Percentiles rank a stretch among this genome's conserved stretches.
Evolutionary conservation across 1,284 basidiomycete genomes (phyloP).

Genomic region (Sphaerobolus stellatus): DNA sequence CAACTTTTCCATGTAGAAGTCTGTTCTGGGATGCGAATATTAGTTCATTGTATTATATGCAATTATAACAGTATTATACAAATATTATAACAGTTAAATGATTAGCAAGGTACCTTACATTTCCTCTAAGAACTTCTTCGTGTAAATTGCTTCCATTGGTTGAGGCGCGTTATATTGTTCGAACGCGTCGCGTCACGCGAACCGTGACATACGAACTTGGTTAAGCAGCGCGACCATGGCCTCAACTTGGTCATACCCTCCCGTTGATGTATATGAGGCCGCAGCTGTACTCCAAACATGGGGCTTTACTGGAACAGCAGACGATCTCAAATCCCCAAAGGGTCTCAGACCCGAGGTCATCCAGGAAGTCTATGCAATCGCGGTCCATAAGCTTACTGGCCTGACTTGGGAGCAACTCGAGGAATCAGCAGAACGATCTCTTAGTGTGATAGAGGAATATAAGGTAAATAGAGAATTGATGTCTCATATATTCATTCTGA

Average conservation of each 20-base stretch:
- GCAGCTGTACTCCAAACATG: conserved; percentile 7
- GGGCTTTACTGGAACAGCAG: conserved; percentile 4
- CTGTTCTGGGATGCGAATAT: too few species aligned
- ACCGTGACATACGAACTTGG: not conserved
- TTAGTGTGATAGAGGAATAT: conserved; percentile 52
- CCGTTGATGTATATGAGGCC: conserved; percentile 6
- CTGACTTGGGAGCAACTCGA: conserved; percentile 61
- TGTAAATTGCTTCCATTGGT: too few species aligned
- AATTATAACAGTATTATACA: too few species aligned
- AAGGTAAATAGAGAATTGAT: conserved; percentile 41
- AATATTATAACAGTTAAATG: too few species aligned
- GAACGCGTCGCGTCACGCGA: too few species aligned
- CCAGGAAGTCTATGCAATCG: conserved; percentile 62
- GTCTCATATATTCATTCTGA: conserved; percentile 2
- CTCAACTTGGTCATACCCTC: conserved; percentile 5
- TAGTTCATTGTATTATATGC: too few species aligned
- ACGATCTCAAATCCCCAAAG: conserved; percentile 9
- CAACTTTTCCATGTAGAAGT: too few species aligned
- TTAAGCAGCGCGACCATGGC: conserved; percentile 1
- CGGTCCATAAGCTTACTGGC: conserved; percentile 70
- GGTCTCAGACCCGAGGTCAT: conserved; percentile 55
- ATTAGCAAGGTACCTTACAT: too few species aligned
- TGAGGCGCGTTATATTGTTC: too few species aligned
- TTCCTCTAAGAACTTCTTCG: too few species aligned
- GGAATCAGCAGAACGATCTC: conserved; percentile 54